Base-by-base conservation (phyloP, 1,284 basidiomycete genomes). In the Rhodotorula sp. region DNA sequence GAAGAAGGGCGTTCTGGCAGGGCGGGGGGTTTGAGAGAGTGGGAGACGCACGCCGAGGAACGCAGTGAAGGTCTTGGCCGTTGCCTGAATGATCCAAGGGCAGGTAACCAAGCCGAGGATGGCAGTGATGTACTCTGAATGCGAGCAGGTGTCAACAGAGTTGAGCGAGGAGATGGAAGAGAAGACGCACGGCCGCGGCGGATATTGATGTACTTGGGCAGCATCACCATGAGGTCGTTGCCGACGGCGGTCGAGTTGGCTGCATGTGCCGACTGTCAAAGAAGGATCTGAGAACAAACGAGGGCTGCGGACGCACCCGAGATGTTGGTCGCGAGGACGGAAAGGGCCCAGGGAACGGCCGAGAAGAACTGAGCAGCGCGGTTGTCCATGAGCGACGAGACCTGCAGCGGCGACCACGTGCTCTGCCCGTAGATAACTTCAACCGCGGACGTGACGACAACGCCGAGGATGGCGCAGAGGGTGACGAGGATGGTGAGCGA, bases 401-500 rank as follows among this genome's bases (percentile, higher is more conserved):
- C 86, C 46, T 61, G 36, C 86, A 81, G 81, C 2, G 79, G 79
- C 64, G 72, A 71, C 66, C 71, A 79, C 19, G 76, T 72, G 34
- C 84, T 81, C 64, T 84, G 80, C 39, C 87, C 88, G 78, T 91
- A 91, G 12, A 90, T 83, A 1, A 84, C 82, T 69, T 86, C 83
- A 21, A 87, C 87, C 7, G 79, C 79, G 3, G 79, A 76, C 27
- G 87, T 87, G 2, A 89, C 89, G 56, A 90, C 89, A 21, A 88
- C 88, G 19, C 90, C 84, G 65, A 85, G 83, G 79, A 88, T 85
- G 21, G 83, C 83, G 60, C 83, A 80, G 50, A 86, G 81, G 0
- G 89, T 91, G 81, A 91, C 90, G 21, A 86, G 85, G 29, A 87
- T 78, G 4, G 90, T 90, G 71, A 91, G 90, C 74, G 90, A 86